Evolutionary conservation across 495 filamentous ascomycete genomes (phyloP).

Genomic region (Talaromyces nanjingensis): DNA sequence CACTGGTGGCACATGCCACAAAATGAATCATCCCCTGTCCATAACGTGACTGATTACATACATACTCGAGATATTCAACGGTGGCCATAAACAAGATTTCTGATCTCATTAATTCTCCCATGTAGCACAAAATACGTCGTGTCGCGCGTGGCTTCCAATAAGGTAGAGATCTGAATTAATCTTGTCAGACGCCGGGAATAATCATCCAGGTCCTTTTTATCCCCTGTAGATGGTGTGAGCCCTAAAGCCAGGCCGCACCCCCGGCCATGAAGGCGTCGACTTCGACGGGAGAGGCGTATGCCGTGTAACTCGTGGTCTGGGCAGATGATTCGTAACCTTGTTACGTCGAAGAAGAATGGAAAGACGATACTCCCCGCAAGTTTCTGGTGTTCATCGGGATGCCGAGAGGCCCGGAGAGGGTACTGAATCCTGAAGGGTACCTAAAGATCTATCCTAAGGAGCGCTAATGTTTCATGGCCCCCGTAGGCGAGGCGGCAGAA

Average conservation of each 20-base stretch:
- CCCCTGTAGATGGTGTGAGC: background rate
- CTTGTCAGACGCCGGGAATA: background rate
- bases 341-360: background rate
- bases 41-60: background rate
- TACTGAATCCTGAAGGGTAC: too few relatives aligned
- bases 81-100: background rate
- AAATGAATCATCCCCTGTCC: background rate
- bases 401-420: background rate
- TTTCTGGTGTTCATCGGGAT: background rate
- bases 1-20: background rate
- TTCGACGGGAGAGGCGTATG: background rate
- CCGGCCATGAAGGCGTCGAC: background rate
- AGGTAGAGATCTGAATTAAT: background rate
- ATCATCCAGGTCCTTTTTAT: background rate
- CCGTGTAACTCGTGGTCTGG: constrained; percentile 7
- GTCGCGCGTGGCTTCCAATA: background rate
- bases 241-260: background rate
- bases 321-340: background rate
- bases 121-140: background rate
- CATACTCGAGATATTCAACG: background rate
- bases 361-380: background rate
- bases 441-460: too few relatives aligned
- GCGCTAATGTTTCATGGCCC: constrained; percentile 1
- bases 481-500: background rate
- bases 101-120: background rate